Percentiles rank a stretch among this genome's conserved stretches.
Evolutionary conservation across 2,329 filamentous ascomycete species (phyloP).

Genomic region (Fusarium sp.): DNA sequence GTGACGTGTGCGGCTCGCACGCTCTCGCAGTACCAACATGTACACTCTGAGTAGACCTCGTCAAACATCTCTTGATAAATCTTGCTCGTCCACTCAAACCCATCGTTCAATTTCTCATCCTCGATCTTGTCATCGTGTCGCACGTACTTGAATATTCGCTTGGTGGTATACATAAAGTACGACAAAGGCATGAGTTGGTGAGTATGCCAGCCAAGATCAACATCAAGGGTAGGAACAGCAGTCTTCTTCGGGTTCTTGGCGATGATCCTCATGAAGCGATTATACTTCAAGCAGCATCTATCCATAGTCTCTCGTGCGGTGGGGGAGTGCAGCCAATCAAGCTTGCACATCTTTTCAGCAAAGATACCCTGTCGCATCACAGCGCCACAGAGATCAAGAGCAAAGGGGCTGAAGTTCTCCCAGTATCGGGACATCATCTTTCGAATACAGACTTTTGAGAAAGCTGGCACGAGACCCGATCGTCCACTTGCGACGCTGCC

Average conservation of each 20-base stretch:
- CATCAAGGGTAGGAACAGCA: slow-evolving; percentile 77
- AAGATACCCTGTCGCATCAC: slow-evolving; percentile 74
- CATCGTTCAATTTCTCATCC: slow-evolving; percentile 69
- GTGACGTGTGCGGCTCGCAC: slow-evolving; percentile 57
- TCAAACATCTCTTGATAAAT: slow-evolving; percentile 72
- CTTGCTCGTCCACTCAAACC: slow-evolving; percentile 79
- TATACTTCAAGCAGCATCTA: slow-evolving; percentile 72
- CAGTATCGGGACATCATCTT: slow-evolving; percentile 79
- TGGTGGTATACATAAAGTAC: slow-evolving; percentile 70
- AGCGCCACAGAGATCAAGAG: slow-evolving; percentile 72
- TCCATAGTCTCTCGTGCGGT: slow-evolving; percentile 70
- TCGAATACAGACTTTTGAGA: slow-evolving; percentile 60
- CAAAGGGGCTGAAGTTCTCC: slow-evolving; percentile 73
- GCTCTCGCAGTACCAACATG: slow-evolving; percentile 85
- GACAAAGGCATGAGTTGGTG: slow-evolving; percentile 74
- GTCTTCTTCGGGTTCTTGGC: slow-evolving; percentile 55
- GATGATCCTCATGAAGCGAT: slow-evolving; percentile 72
- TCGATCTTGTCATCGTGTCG: slow-evolving; percentile 88
- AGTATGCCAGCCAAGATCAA: slow-evolving; percentile 84
- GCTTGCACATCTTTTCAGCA: slow-evolving; percentile 76
- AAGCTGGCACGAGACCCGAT: neutral
- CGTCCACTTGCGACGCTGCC: slow-evolving; percentile 10
- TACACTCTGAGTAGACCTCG: slow-evolving; percentile 79
- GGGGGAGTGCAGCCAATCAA: slow-evolving; percentile 83
- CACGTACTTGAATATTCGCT: slow-evolving; percentile 66